phyloP scores from a whole-genome alignment of 495 filamentous ascomycete genomes.

The Podospora bellae-mahoneyi region DNA sequence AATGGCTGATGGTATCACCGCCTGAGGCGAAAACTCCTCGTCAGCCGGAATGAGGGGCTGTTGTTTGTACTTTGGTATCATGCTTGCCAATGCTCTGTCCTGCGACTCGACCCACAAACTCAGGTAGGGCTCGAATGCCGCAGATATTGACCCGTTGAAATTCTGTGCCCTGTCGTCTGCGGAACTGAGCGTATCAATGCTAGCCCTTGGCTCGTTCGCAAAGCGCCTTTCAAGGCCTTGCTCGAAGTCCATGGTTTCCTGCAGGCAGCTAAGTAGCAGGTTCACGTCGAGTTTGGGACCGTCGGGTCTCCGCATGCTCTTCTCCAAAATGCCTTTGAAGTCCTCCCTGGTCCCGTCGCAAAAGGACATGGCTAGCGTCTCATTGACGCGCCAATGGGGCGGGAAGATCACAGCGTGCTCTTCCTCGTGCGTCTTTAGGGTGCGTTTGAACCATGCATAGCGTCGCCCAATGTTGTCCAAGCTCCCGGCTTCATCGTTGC shows the following conservation, averaged over 20 bases:
- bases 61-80: constrained; percentile 86
- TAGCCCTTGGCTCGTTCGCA: constrained; percentile 70
- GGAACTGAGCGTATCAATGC: constrained; percentile 86
- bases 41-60: constrained; percentile 77
- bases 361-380: constrained; percentile 86
- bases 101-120: constrained; percentile 97
- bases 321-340: constrained; percentile 87
- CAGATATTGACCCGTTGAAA: constrained; percentile 90
- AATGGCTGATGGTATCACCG: constrained; percentile 89
- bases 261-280: constrained; percentile 82
- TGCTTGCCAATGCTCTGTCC: constrained; percentile 78
- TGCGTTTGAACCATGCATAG: constrained; percentile 95
- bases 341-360: constrained; percentile 95
- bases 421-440: constrained; percentile 92
- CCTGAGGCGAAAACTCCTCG: constrained; percentile 87
- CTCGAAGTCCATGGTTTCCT: constrained; percentile 97
- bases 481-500: constrained; percentile 94
- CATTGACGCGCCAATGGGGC: constrained; percentile 80
- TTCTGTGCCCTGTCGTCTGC: constrained; percentile 70
- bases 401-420: constrained; percentile 92
- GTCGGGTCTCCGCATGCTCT: constrained; percentile 72
- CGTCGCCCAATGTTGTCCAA: constrained; percentile 94
- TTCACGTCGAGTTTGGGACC: constrained; percentile 88
- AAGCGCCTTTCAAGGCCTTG: constrained; percentile 86
- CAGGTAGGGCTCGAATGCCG: constrained; percentile 95